Evolutionary conservation across 306 rosid species (phyloP).

Genomic region (Dalbergia oliveri): DNA sequence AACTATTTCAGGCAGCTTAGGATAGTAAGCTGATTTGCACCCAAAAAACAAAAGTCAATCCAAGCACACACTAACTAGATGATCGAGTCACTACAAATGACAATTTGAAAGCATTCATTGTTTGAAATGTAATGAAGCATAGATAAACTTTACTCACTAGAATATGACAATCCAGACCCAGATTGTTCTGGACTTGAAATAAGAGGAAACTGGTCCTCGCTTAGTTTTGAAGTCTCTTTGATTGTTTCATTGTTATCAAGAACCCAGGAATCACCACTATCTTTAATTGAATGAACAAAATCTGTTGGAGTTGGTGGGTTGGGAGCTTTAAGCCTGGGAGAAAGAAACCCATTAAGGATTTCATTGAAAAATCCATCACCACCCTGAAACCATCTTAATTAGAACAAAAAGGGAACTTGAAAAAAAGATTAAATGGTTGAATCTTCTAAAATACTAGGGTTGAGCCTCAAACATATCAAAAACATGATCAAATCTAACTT

Average conservation of each 20-base stretch:
- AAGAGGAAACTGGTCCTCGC: slow-evolving; percentile 70
- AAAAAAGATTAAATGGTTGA: slow-evolving; percentile 28
- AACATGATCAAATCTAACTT: background rate
- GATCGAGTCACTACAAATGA: slow-evolving; percentile 39
- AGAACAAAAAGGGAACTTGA: slow-evolving; percentile 33
- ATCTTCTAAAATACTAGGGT: slow-evolving; percentile 13
- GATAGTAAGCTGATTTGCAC: no score
- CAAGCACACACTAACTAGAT: background rate
- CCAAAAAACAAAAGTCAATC: no score
- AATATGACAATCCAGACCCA: slow-evolving; percentile 51
- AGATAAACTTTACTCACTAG: slow-evolving; percentile 59
- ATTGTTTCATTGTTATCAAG: slow-evolving; percentile 54
- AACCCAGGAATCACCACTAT: slow-evolving; percentile 51
- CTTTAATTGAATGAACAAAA: slow-evolving; percentile 55
- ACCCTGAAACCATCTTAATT: slow-evolving; percentile 71
- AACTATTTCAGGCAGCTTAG: no score
- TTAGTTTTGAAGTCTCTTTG: slow-evolving; percentile 52
- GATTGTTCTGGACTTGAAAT: slow-evolving; percentile 56
- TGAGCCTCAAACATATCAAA: slow-evolving; percentile 34
- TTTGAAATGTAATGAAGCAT: slow-evolving; percentile 39
- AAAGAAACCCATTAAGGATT: slow-evolving; percentile 95
- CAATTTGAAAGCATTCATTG: slow-evolving; percentile 40
- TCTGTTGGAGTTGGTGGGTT: slow-evolving; percentile 85
- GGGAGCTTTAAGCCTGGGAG: slow-evolving; percentile 81
- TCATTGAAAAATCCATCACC: slow-evolving; percentile 99